Percentiles rank a stretch among this genome's conserved stretches.
Conservation (phyloP, 179 eudicot genomes). For the Carnegiea gigantea region DNA sequence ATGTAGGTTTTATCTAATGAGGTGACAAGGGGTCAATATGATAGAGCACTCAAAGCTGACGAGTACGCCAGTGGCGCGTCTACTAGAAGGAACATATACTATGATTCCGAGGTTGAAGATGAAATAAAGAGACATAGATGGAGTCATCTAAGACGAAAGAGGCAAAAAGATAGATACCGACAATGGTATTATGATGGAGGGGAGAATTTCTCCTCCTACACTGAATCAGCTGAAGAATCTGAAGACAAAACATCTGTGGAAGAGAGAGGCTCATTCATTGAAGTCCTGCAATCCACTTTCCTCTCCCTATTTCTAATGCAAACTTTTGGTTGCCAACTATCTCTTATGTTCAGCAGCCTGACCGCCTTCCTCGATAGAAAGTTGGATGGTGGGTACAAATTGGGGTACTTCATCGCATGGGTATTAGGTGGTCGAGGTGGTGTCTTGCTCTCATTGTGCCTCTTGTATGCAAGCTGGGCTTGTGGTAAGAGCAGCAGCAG, state of each 20-base stretch:
- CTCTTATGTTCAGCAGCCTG: slow-evolving; percentile 69
- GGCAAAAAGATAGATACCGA: slow-evolving; percentile 41
- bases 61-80: slow-evolving; percentile 33
- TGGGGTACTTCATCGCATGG: slow-evolving; percentile 71
- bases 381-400: slow-evolving; percentile 66
- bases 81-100: slow-evolving; percentile 31
- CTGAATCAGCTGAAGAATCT: slow-evolving; percentile 36
- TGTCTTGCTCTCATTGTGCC: slow-evolving; percentile 67
- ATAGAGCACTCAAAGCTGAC: slow-evolving; percentile 42
- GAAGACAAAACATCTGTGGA: slow-evolving; percentile 35
- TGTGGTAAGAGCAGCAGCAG: slow-evolving; percentile 84
- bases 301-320: slow-evolving; percentile 69
- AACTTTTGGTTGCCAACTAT: slow-evolving; percentile 53
- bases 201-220: slow-evolving; percentile 35
- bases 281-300: slow-evolving; percentile 63
- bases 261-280: slow-evolving; percentile 62
- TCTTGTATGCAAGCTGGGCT: slow-evolving; percentile 79
- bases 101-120: slow-evolving; percentile 40
- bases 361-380: slow-evolving; percentile 62
- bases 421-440: slow-evolving; percentile 74
- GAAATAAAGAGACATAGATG: slow-evolving; percentile 46
- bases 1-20: slow-evolving; percentile 66
- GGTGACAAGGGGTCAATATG: slow-evolving; percentile 59
- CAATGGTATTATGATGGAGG: slow-evolving; percentile 31
- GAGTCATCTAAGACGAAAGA: slow-evolving; percentile 48